Evolutionary conservation across 768 basidiomycete species (phyloP).

Genomic region (Boletus rubroflammeus): DNA sequence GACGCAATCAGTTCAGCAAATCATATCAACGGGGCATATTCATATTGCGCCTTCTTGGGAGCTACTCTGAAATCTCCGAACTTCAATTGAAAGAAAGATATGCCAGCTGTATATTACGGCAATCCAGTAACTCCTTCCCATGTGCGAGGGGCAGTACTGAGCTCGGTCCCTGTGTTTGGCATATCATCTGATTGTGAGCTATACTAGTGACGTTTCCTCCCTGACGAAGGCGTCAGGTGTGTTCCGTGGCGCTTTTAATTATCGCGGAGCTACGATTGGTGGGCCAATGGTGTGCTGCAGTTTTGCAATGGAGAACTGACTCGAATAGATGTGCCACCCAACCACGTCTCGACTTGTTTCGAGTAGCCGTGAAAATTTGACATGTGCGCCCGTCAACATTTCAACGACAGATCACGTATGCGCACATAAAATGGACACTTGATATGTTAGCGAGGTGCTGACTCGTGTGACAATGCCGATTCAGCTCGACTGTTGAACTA

Average conservation of each 20-base stretch:
- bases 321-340: background rate
- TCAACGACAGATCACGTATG: too few species aligned
- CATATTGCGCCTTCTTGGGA: background rate
- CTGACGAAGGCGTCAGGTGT: background rate
- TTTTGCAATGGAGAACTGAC: background rate
- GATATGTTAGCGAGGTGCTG: background rate
- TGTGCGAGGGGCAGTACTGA: background rate
- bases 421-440: background rate
- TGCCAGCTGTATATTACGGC: background rate
- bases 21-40: background rate
- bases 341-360: background rate
- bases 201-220: background rate
- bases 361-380: background rate
- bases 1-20: background rate
- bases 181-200: background rate
- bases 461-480: background rate
- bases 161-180: background rate
- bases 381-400: too few species aligned
- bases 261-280: background rate
- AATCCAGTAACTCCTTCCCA: background rate
- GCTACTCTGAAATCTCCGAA: background rate
- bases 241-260: background rate
- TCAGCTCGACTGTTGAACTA: background rate
- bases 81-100: constrained; percentile 1
- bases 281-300: background rate